A percentile compares a stretch with the other conserved stretches of the same genome.
Conservation (phyloP, 805 yeast species). For the Nadsonia fulvescens region DNA sequence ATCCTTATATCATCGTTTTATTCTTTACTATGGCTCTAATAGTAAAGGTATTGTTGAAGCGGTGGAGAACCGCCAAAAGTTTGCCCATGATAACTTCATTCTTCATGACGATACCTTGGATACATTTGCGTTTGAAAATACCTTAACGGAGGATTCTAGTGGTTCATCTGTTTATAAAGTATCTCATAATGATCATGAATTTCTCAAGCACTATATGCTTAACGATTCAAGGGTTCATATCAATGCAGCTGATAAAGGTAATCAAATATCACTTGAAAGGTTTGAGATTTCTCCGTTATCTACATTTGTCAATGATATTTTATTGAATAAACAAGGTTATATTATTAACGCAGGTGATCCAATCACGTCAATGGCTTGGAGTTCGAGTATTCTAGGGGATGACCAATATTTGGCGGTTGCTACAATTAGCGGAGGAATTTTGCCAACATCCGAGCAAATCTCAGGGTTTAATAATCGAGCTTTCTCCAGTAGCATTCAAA, state of each 20-base stretch:
- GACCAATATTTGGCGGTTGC: conserved; percentile 33
- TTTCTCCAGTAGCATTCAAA: conserved; percentile 5
- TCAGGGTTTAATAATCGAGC: conserved; percentile 17
- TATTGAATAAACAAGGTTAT: conserved; percentile 19
- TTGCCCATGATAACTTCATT: conserved; percentile 31
- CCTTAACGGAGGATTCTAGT: conserved; percentile 3
- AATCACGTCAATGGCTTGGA: conserved; percentile 38
- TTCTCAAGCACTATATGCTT: neutral
- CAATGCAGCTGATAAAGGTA: neutral
- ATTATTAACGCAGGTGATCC: conserved; percentile 33
- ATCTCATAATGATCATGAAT: neutral
- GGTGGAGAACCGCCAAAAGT: conserved; percentile 27
- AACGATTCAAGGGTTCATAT: conserved; percentile 1
- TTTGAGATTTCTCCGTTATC: neutral
- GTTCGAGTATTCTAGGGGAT: conserved; percentile 12
- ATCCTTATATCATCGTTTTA: conserved; percentile 27
- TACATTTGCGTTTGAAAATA: conserved; percentile 1
- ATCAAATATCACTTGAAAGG: conserved; percentile 1
- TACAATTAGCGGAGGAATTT: conserved; percentile 21
- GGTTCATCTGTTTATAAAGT: neutral
- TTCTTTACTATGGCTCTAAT: conserved; percentile 32
- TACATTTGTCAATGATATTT: neutral
- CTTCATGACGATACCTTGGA: conserved; percentile 20
- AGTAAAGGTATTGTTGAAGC: conserved; percentile 25
- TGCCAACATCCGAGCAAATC: conserved; percentile 16